Percentiles rank a stretch among this genome's conserved stretches.
Conservation (phyloP, 257 asterid species). For the Eucommia ulmoides region DNA sequence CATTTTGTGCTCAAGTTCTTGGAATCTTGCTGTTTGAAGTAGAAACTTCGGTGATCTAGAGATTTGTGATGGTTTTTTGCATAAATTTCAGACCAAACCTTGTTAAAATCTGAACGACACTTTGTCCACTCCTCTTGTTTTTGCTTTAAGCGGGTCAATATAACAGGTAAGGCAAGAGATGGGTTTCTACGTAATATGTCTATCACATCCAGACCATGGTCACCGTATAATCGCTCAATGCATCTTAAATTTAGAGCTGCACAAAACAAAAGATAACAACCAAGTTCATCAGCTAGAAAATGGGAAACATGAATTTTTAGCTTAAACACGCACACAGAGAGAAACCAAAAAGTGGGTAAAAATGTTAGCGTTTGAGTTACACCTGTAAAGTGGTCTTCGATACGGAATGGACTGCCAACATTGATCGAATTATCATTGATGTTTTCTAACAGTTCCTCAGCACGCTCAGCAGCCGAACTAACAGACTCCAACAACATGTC, state of each 20-base stretch:
- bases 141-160: constrained; percentile 87
- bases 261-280: constrained; percentile 15
- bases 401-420: constrained; percentile 43
- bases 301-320: too few relatives aligned
- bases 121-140: constrained; percentile 97
- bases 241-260: constrained; percentile 79
- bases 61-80: constrained; percentile 88
- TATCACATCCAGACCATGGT: constrained; percentile 95
- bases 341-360: neutral
- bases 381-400: constrained; percentile 93
- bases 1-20: constrained; percentile 91
- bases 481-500: constrained; percentile 95
- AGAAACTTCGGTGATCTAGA: constrained; percentile 97
- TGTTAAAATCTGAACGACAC: constrained; percentile 83
- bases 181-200: constrained; percentile 87
- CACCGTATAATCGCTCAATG: constrained; percentile 96
- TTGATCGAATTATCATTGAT: constrained; percentile 48
- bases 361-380: constrained; percentile 13
- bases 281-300: constrained; percentile 6
- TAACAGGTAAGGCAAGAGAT: constrained; percentile 63
- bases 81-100: constrained; percentile 97
- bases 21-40: constrained; percentile 95
- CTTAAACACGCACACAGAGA: neutral
- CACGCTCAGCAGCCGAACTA: constrained; percentile 69
- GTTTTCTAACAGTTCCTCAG: constrained; percentile 63